phyloP scores from a whole-genome alignment of 2,329 filamentous ascomycete species.

The Apiospora sp. region DNA sequence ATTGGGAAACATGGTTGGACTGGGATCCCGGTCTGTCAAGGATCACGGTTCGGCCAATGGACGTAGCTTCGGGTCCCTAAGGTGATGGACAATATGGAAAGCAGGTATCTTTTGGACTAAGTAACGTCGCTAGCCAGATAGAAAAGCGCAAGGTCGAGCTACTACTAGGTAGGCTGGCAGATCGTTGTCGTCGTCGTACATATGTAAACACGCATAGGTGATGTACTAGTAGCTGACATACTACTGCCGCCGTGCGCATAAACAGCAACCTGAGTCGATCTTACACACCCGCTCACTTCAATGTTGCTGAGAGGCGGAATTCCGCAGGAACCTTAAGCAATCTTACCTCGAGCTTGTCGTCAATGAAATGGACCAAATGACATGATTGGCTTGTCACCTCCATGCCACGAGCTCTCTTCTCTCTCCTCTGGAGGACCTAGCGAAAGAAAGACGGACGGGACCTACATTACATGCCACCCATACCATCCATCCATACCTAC shows the following conservation, averaged over 20 bases:
- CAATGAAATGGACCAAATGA: background rate
- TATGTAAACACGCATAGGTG: background rate
- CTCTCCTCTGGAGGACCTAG: too few relatives aligned
- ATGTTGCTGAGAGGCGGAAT: background rate
- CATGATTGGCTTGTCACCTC: conserved; percentile 10
- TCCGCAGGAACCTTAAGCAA: background rate
- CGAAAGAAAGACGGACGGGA: background rate
- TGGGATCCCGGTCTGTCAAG: conserved; percentile 1
- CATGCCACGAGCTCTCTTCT: background rate
- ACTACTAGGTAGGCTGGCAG: too few relatives aligned
- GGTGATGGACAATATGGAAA: background rate
- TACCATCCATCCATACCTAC: background rate
- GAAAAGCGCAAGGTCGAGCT: too few relatives aligned
- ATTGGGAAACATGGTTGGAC: background rate
- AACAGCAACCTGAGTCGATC: background rate
- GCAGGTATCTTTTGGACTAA: too few relatives aligned
- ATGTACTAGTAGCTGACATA: background rate
- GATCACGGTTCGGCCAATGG: conserved; percentile 15
- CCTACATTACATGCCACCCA: background rate
- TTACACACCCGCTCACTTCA: background rate
- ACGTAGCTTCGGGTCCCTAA: conserved; percentile 7
- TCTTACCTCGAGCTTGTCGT: background rate
- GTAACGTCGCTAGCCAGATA: too few relatives aligned
- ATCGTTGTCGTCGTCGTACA: too few relatives aligned
- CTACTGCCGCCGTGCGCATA: background rate